Conservation (phyloP, 352 stramenopile species). For the Blastocystis sp. region DNA sequence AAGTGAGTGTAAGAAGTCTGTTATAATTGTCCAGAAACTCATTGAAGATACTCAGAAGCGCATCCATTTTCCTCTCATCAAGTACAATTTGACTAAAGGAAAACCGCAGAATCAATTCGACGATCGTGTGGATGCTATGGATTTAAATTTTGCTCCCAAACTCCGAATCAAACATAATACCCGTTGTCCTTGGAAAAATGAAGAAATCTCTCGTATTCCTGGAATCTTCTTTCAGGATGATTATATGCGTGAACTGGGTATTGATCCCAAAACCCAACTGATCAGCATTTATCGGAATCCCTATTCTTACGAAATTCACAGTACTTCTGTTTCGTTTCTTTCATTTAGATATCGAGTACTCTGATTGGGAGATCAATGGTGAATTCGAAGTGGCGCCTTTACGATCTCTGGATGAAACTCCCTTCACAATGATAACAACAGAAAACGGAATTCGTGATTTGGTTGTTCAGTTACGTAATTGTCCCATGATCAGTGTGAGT, state of each 20-base stretch:
- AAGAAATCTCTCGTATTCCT: constrained; percentile 43
- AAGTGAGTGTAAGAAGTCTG: not conserved
- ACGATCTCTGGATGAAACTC: not conserved
- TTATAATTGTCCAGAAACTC: constrained; percentile 7
- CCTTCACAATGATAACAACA: constrained; percentile 71
- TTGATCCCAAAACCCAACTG: constrained; percentile 49
- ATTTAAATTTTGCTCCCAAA: constrained; percentile 56
- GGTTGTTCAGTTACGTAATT: constrained; percentile 65
- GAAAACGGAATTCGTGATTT: constrained; percentile 79
- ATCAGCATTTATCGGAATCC: constrained; percentile 56
- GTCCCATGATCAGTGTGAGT: constrained; percentile 71
- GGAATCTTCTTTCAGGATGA: constrained; percentile 59
- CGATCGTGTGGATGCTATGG: constrained; percentile 33
- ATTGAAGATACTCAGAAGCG: constrained; percentile 31
- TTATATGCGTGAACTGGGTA: constrained; percentile 44
- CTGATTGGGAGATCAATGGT: constrained; percentile 16
- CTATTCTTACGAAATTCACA: constrained; percentile 61
- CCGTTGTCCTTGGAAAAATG: not conserved
- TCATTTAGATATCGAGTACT: constrained; percentile 17
- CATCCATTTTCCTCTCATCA: constrained; percentile 42
- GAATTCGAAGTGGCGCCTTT: not conserved
- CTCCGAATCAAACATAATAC: constrained; percentile 50
- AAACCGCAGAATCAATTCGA: constrained; percentile 30
- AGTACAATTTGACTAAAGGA: constrained; percentile 32
- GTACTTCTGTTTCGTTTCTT: not conserved